phyloP scores from a whole-genome alignment of 371 early-diverging fungal genomes.

The Encephalitozoon romaleae region DNA sequence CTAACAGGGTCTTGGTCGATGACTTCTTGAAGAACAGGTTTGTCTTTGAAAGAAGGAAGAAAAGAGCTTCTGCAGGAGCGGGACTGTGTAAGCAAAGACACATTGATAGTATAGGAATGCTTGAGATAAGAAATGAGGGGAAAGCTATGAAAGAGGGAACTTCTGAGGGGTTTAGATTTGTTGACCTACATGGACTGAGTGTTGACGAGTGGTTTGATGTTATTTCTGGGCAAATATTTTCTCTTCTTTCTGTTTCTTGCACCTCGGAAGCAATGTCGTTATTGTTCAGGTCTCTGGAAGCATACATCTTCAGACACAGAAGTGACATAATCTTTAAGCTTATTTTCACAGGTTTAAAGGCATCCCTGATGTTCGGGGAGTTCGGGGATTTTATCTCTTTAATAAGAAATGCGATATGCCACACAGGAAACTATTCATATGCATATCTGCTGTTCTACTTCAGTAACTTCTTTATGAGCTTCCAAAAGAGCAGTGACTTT shows the following conservation, averaged over 20 bases:
- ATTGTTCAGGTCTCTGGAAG: constrained; percentile 38
- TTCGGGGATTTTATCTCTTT: constrained; percentile 22
- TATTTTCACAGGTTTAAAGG: constrained; percentile 38
- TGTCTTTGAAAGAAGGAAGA: constrained; percentile 13
- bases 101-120: neutral
- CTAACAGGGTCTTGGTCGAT: constrained; percentile 5
- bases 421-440: constrained; percentile 10
- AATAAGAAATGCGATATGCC: constrained; percentile 22
- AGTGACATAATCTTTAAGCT: constrained; percentile 27
- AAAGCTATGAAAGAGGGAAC: neutral
- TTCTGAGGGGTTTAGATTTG: neutral
- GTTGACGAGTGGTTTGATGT: constrained; percentile 49
- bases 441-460: constrained; percentile 53
- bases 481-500: constrained; percentile 31
- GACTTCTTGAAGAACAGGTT: constrained; percentile 47
- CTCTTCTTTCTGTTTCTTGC: neutral
- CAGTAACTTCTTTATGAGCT: constrained; percentile 32
- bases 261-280: constrained; percentile 26
- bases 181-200: constrained; percentile 42
- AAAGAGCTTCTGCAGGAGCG: neutral
- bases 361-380: constrained; percentile 30
- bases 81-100: neutral
- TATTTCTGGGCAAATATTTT: neutral
- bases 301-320: constrained; percentile 35
- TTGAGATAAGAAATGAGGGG: neutral